These are phyloP conservation scores for Nemania sp. DNA, from an alignment of 2,329 filamentous ascomycete species.

Conservation along the genomic window DNA sequence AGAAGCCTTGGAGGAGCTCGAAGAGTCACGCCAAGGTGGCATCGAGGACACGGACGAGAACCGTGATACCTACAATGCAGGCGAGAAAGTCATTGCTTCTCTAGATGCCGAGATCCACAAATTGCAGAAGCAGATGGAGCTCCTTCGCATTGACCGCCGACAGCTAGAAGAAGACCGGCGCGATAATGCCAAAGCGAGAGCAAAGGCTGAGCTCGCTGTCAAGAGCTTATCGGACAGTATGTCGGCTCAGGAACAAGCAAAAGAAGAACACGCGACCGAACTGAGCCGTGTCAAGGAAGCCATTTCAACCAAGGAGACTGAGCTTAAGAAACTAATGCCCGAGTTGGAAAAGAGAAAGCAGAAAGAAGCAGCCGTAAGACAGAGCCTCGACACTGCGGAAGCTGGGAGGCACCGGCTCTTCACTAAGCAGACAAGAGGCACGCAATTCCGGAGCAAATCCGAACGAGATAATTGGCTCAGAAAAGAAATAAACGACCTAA, in stretches of 20 bases:
- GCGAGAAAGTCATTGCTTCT: conserved; percentile 81
- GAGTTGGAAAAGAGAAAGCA: conserved; percentile 79
- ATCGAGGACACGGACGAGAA: conserved; percentile 87
- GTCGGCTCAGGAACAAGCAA: conserved; percentile 79
- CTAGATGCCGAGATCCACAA: conserved; percentile 84
- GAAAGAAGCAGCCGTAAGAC: conserved; percentile 77
- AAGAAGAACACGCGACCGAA: conserved; percentile 76
- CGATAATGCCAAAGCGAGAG: conserved; percentile 81
- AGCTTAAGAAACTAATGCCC: conserved; percentile 81
- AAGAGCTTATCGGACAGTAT: conserved; percentile 88
- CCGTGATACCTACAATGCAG: conserved; percentile 78
- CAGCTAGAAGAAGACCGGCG: conserved; percentile 92
- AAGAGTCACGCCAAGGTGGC: conserved; percentile 82
- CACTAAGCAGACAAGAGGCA: conserved; percentile 90
- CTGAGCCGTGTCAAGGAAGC: conserved; percentile 77
- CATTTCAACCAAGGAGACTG: conserved; percentile 80
- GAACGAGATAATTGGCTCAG: conserved; percentile 88
- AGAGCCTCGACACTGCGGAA: conserved; percentile 81
- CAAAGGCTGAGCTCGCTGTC: conserved; percentile 86
- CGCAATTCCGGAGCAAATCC: conserved; percentile 86
- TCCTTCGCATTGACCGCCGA: conserved; percentile 84
- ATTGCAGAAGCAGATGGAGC: conserved; percentile 83
- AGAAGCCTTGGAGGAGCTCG: conserved; percentile 82
- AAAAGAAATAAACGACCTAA: conserved; percentile 83
- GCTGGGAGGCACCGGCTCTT: conserved; percentile 82